Percentiles rank a stretch among this genome's conserved stretches.
These are phyloP conservation scores for Talaromyces sp. DNA, from an alignment of 2,329 filamentous ascomycete genomes.

Conservation along the genomic window DNA sequence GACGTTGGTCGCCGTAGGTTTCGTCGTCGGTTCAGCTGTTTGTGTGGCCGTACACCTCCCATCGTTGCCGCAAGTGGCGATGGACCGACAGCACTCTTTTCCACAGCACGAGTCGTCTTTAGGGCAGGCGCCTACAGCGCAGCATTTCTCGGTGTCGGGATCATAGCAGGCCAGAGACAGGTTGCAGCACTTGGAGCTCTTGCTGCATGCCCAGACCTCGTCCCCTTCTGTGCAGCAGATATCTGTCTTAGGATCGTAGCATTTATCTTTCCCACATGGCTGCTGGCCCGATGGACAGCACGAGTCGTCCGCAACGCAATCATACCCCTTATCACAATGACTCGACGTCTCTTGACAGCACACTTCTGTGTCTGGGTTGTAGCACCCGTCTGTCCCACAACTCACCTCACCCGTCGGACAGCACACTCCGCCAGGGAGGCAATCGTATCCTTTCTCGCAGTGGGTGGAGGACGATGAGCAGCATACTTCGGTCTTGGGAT, in stretches of 20 bases:
- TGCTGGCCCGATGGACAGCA: not conserved
- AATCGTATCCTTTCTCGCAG: not conserved
- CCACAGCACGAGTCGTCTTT: not conserved
- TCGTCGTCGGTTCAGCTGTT: too few relatives aligned
- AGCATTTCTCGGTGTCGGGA: not conserved
- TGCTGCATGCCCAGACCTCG: not conserved
- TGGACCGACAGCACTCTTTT: not conserved
- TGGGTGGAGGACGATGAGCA: not conserved
- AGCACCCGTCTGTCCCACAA: not conserved
- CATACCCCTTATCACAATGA: not conserved
- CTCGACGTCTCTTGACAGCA: not conserved
- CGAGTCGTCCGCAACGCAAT: not conserved
- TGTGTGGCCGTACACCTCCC: not conserved
- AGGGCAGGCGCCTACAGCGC: not conserved
- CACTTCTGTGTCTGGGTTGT: not conserved
- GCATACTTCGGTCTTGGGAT: not conserved
- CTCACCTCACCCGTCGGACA: not conserved
- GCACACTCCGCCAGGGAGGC: not conserved
- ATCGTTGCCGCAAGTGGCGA: not conserved
- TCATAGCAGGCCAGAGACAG: not conserved
- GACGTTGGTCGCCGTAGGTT: too few relatives aligned
- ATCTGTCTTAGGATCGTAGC: not conserved
- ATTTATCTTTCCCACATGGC: not conserved
- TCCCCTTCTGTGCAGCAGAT: not conserved
- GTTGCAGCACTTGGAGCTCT: not conserved